Conservation (phyloP, 1,284 basidiomycete species). For the Phaffia rhodozyma region DNA sequence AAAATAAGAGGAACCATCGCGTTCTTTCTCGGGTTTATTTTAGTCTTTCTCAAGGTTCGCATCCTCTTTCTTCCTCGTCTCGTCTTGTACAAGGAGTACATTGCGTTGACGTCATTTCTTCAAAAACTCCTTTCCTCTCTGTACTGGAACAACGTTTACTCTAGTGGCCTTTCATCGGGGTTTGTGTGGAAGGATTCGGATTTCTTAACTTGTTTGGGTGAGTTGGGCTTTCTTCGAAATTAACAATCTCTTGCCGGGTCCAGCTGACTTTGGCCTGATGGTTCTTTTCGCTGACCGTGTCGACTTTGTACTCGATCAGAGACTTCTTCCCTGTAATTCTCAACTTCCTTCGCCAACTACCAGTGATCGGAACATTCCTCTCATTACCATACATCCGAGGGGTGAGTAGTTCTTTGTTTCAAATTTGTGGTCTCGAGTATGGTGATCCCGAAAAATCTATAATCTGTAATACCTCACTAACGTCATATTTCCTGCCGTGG, state of each 20-base stretch:
- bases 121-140: not conserved
- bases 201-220: conserved; percentile 97
- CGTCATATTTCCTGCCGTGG: not conserved
- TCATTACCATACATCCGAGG: conserved; percentile 68
- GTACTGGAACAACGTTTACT: conserved; percentile 40
- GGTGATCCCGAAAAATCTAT: too few relatives aligned
- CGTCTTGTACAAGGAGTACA: not conserved
- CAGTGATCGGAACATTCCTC: conserved; percentile 76
- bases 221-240: conserved; percentile 31
- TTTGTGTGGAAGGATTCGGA: conserved; percentile 87
- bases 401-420: conserved; percentile 27
- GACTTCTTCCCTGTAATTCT: conserved; percentile 99
- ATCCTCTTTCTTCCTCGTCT: not conserved
- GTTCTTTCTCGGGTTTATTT: conserved; percentile 70
- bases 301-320: conserved; percentile 39
- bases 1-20: conserved; percentile 89
- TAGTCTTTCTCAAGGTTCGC: conserved; percentile 58
- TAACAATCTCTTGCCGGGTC: not conserved
- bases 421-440: not conserved
- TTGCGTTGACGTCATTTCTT: too few relatives aligned
- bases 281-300: not conserved
- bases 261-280: not conserved
- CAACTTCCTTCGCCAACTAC: conserved; percentile 88
- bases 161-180: conserved; percentile 87
- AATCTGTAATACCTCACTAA: not conserved